phyloP scores from a whole-genome alignment of 345 rosid genomes.

The Brassica carinata region DNA sequence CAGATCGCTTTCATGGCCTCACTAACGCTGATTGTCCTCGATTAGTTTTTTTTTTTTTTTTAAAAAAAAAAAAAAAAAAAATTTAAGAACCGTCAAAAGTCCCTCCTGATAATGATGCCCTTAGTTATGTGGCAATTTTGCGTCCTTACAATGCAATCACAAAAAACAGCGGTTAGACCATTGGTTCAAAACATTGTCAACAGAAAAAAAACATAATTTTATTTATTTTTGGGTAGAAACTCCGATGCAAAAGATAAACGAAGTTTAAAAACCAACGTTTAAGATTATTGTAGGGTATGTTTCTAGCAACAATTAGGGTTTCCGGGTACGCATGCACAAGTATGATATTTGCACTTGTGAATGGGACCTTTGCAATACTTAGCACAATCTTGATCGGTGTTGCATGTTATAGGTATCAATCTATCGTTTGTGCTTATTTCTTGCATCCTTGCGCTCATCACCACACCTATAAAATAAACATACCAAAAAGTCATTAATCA shows the following conservation, averaged over 20 bases:
- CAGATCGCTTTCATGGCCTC: too few relatives aligned
- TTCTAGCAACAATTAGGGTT: constrained; percentile 30
- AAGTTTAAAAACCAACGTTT: not conserved
- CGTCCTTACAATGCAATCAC: not conserved
- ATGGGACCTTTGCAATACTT: constrained; percentile 29
- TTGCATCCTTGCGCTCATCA: constrained; percentile 29
- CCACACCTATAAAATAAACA: constrained; percentile 13
- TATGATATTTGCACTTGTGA: constrained; percentile 5
- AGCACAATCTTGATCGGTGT: constrained; percentile 28
- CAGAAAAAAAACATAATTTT: not conserved
- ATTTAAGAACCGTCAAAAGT: too few relatives aligned
- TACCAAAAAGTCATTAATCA: not conserved
- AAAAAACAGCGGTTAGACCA: not conserved
- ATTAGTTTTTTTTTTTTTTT: too few relatives aligned
- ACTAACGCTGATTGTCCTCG: too few relatives aligned
- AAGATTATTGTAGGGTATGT: not conserved
- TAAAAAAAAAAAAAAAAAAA: too few relatives aligned
- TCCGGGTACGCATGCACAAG: constrained; percentile 28
- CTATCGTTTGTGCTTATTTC: not conserved
- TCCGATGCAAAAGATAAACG: not conserved
- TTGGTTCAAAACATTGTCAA: not conserved
- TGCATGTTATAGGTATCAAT: constrained; percentile 33
- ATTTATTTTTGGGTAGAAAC: not conserved
- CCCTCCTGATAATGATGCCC: too few relatives aligned
- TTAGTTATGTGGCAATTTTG: not conserved